Base-by-base conservation (phyloP, 2,329 filamentous ascomycete genomes). In the Beauveria caledonica region DNA sequence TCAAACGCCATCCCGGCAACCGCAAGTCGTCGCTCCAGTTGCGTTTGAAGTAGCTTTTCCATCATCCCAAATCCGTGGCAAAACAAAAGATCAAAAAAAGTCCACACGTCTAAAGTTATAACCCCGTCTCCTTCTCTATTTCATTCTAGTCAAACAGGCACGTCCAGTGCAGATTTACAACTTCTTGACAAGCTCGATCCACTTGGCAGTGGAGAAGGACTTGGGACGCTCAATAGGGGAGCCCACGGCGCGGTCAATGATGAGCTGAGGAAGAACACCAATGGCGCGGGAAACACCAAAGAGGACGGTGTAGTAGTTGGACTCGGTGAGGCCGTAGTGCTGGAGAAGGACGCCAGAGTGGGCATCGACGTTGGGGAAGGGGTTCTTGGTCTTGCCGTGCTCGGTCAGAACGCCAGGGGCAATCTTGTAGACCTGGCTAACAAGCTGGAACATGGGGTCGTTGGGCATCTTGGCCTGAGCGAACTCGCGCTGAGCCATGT, bases 331-430 rank as follows among this genome's bases (percentile, higher is more conserved):
- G 73, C 94, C 94, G 81, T 99, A 99, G 88, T 99, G 94, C 84
- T 99, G 94, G 70, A 99, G 90, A 67, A 99, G 90, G 68, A 99
- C 94, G 84, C 94, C 94, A 36, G 92, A 97, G 89, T 97, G 94
- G 73, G 93, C 92, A 74, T 97, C 93, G 73, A 97, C 92, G 83
- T 97, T 97, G 78, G 94, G 94, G 86, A 85, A 97, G 68, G 93
- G 93, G 89, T 97, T 97, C 90, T 97, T 97, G 84, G 93, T 97
- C 90, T 99, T 99, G 82, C 94, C 94, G 83, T 99, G 94, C 87
- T 99, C 92, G 68, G 94, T 99, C 76, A 99, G 84, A 71, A 99
- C 94, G 72, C 88, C 89, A 66, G 94, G 94, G 66, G 94, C 94
- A 71, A 99, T 97, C 90, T 99, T 99, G 90, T 97, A 99, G 70